Evolutionary conservation across 2,329 filamentous ascomycete species (phyloP), one percentile per base, ranked within the genome.

Genomic region (Aspergillus eucalypticola): DNA sequence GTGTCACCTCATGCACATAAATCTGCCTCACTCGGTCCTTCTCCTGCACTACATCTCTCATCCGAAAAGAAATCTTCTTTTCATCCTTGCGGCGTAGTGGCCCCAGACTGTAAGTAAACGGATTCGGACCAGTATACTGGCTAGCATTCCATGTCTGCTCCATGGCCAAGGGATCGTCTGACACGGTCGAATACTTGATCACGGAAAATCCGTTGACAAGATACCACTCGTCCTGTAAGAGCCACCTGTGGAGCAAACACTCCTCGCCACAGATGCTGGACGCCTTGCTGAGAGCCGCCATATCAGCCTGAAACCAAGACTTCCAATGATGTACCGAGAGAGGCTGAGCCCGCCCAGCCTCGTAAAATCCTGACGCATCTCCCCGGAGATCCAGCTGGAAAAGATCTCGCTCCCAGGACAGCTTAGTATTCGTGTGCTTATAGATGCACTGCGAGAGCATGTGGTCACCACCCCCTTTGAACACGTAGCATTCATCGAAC

Each of bases 191-290:
- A 15, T 85, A 86, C 48, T 75, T 68, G n/a, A 78, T 77, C 42
- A 86, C 77, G 32, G 81, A 84, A 66, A 82, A 86, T 1, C 84
- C 84, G 67, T 86, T 86, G 41, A 80, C 74, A 2, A 86, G 73
- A 39, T 60, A 63, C 63, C 63, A 65, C 17, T 58, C 44, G 17
- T 57, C 60, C 0, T 61, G 57, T n/a, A 65, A 49, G 3, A 60
- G 57, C 54, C 62, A 65, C 15, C 63, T 51, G 4, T 46, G 61
- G 5, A 65, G 61, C 38, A 60, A 55, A 23, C 61, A 63, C 41
- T 61, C 59, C 3, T 65, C 63, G 5, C 63, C 61, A 35, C 61
- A 63, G 32, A 65, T 56, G n/a, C 38, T 32, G 1, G 63, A 61
- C 3, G 57, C 57, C 38, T 58, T 59, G 8, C 61, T 44, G 15